phyloP scores from a whole-genome alignment of 208 protist genomes.

The Trypanosoma melophagium region DNA sequence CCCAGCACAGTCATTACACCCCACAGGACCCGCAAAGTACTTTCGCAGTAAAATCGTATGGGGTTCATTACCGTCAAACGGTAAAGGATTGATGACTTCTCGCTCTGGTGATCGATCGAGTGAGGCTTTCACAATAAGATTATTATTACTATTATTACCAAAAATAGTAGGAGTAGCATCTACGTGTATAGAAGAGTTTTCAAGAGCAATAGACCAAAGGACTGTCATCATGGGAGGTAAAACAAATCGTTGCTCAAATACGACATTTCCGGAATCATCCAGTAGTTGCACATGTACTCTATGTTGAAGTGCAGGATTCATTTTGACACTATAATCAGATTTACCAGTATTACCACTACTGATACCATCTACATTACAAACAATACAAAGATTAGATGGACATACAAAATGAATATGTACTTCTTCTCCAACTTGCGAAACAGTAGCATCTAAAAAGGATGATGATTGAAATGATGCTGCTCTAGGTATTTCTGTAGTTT shows the following conservation, averaged over 20 bases:
- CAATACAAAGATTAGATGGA: conserved; percentile 53
- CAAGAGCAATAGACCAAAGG: conserved; percentile 63
- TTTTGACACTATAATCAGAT: conserved; percentile 55
- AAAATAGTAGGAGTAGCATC: conserved; percentile 33
- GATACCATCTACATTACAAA: conserved; percentile 70
- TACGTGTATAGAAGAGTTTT: conserved; percentile 55
- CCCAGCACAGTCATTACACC: conserved; percentile 33
- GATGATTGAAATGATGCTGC: conserved; percentile 13
- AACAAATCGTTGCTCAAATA: conserved; percentile 74
- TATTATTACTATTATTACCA: background rate
- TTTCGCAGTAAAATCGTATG: conserved; percentile 64
- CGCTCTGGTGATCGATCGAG: conserved; percentile 63
- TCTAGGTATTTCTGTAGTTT: conserved; percentile 7
- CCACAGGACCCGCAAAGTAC: conserved; percentile 49
- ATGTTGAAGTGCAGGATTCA: conserved; percentile 45
- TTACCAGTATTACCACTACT: conserved; percentile 40
- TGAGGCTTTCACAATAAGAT: conserved; percentile 37
- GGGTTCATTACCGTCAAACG: conserved; percentile 51
- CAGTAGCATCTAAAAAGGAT: conserved; percentile 54
- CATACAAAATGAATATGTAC: conserved; percentile 54
- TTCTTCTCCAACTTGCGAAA: conserved; percentile 57
- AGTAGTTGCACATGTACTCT: conserved; percentile 61
- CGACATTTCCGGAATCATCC: conserved; percentile 43
- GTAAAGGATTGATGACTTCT: conserved; percentile 34
- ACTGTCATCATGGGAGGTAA: conserved; percentile 47